Evolutionary conservation across 352 stramenopile genomes (phyloP), one percentile per base, ranked within the genome.

Genomic region (Plasmopara muralis): DNA sequence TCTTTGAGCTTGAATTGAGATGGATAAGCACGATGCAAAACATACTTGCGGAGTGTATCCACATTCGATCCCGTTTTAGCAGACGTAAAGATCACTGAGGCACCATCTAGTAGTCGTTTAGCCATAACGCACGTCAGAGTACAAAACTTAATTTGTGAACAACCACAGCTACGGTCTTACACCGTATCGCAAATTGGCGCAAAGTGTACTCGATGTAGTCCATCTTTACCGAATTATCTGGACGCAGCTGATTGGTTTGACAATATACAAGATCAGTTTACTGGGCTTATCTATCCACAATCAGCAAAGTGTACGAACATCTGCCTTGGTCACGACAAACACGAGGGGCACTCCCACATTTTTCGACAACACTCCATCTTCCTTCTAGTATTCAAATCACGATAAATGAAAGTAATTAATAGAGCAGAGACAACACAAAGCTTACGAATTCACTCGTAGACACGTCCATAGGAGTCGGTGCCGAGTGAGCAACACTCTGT

Each of bases 201-300:
- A 93, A 64, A 5, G 70, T 80, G 48, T 78, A 91, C 63, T 93
- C 77, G 37, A 91, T 77, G 58, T 85, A 93, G 57, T 93, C 83
- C 72, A 89, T 87, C 55, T 91, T 88, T 15, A 89, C 58, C 6
- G 83, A 89, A 62, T 87, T 89, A 45, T 93, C 83, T 6, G 72
- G 72, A 28, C 77, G 74, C 43, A 86, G 50, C 78, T 87, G 55
- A 25, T 25, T 25, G 20, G 3, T 25, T 25, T 6, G 55, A 44
- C 30, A 46, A 43, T 39, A n/a, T n/a, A 33, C 31, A 25, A 25
- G 20, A 25, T 25, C 20, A 25, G 20, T 25, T 3, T 25, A 25
- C 20, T 25, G 20, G 3, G 20, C 1, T 3, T 5, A 14, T 38
- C 9, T 2, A 38, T 14, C 2, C 33, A 42, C 49, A 28, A 45